Evolutionary conservation across 257 asterid species (phyloP).

Genomic region (Anisodus tanguticus): DNA sequence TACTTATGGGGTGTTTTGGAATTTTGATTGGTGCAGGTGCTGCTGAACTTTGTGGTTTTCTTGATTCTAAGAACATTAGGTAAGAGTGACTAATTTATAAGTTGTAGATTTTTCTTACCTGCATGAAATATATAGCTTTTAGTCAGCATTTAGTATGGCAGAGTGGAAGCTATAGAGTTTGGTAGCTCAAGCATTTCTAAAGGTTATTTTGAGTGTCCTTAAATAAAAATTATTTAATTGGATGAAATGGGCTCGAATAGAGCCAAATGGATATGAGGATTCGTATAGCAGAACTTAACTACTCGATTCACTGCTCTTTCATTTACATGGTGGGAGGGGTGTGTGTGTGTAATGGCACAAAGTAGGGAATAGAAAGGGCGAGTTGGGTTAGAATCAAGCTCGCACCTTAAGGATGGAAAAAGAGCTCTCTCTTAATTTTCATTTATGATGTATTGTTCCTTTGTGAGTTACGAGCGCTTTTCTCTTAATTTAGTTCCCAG

Average conservation of each 20-base stretch:
- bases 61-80: slow-evolving; percentile 80
- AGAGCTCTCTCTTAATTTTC: background rate
- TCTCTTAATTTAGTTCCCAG: background rate
- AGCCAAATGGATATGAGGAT: background rate
- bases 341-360: background rate
- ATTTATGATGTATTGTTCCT: background rate
- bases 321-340: background rate
- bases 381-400: background rate
- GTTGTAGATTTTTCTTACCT: background rate
- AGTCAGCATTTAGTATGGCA: background rate
- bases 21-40: slow-evolving; percentile 75
- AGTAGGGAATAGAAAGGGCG: background rate
- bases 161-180: background rate
- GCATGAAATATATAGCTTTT: background rate
- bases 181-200: background rate
- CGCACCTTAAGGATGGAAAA: background rate
- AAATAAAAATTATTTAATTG: background rate
- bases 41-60: slow-evolving; percentile 76
- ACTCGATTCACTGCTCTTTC: background rate
- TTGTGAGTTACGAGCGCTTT: background rate
- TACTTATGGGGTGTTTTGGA: background rate
- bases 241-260: background rate
- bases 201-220: background rate
- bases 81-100: slow-evolving; percentile 28
- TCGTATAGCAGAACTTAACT: background rate